Evolutionary conservation across 179 eudicot species (phyloP), one percentile per base, ranked within the genome.

Genomic region (Spinacia oleracea): DNA sequence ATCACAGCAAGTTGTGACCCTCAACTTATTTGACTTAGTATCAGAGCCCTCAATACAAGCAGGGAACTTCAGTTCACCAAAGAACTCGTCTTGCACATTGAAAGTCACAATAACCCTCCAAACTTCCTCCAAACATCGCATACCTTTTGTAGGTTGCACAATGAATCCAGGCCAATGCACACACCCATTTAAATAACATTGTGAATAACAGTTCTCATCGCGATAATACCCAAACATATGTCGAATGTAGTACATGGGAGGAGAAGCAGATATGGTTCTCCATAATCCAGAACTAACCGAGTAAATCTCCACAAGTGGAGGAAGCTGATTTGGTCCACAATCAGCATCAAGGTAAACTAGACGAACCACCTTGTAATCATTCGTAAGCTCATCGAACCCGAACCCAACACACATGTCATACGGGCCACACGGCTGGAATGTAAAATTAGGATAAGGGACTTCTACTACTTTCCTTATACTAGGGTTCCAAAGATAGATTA

Each of bases 401-500:
- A 84, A 81, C 40, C 87, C 87, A 7, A 84, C 23, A 7, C 53
- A 73, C 35, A 75, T 69, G 10, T 31, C 67, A 29, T 75, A 75
- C n/a, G 23, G 29, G 6, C 82, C 84, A 35, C 56, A 58, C 0
- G 75, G 42, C 1, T 2, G 12, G 14, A 35, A 45, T 21, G 76
- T 21, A 23, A 65, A 11, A 4, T 29, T 40, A 25, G 80, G 76
- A 11, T 29, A 42, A 1, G 82, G 83, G 29, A 84, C 63, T n/a
- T 12, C 3, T 34, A 78, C 40, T 15, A 31, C 70, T 29, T 72
- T 84, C 27, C 25, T 59, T 18, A 84, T 72, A 15, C 31, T 16
- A 29, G 87, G 87, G 73, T 84, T 84, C 87, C 87, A 84, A 5
- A 84, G 69, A n/a, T 74, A 48, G 2, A 78, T 64, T 1, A 79